Base-by-base conservation (phyloP, 164 flowering plant genomes). In the Chimonanthus salicifolius region DNA sequence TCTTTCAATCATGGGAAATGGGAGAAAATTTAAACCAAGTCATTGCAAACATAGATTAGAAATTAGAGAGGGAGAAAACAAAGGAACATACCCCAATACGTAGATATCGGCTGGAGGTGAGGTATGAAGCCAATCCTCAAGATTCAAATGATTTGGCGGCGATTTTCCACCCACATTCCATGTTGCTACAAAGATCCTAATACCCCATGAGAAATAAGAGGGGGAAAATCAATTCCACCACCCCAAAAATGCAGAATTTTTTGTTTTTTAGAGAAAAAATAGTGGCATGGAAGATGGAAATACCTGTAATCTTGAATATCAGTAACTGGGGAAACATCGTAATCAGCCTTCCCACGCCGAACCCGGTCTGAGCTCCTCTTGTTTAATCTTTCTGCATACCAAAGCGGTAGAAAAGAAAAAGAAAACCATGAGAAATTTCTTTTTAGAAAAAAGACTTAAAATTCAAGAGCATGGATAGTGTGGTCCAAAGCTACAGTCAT, bases 91-190 rank as follows among this genome's bases (percentile, higher is more conserved):
- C 97, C 98, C 99, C 76, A 96, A 92, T 83, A 96, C 98, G 82
- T 94, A 96, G 68, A 96, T 89, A 77, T 96, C 99, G 33, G 97
- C 97, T 71, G 99, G 97, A 78, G 98, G 97, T 58, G 97, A 92
- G 13, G 95, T 76, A 75, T 91, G 97, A 69, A 96, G 97, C 99
- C 99, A 96, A 74, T 94, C 99, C 80, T 91, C 97, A 49, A 96
- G 88, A 78, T 75, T 89, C 77, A 96, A 81, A 80, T 85, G 69
- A 79, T 83, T 85, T 45, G 97, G 92, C 66, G 99, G 99, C 54
- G 99, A 90, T 80, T 92, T 96, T 76, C 98, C 99, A 64, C 94
- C 98, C 50, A 96, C 98, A 86, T 96, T 96, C 99, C 99, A 96
- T 66, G 99, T 96, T 62, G 98, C 97, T 70, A 87, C 95, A 84